These are phyloP conservation scores for Sanghuangporus weigelae DNA, from an alignment of 1,284 basidiomycete genomes.

Conservation along the genomic window DNA sequence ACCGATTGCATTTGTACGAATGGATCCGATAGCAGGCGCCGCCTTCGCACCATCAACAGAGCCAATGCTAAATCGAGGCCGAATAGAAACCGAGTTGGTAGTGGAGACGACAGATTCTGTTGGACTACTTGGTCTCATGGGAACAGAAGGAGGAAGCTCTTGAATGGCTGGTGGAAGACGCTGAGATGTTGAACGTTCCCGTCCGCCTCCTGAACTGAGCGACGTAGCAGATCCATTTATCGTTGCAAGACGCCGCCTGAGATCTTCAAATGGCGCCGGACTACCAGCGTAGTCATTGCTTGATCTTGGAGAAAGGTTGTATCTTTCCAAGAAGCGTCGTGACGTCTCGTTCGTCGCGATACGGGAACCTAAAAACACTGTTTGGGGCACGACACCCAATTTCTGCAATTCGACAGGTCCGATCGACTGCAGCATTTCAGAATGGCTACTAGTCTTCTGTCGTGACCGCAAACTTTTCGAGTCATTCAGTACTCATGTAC, in stretches of 20 bases:
- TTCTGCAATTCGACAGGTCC: slow-evolving; percentile 73
- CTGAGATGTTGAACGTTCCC: slow-evolving; percentile 33
- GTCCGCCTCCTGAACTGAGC: slow-evolving; percentile 40
- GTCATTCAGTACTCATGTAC: slow-evolving; percentile 7
- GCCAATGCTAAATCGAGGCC: slow-evolving; percentile 60
- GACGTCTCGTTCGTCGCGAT: slow-evolving; percentile 32
- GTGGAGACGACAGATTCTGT: slow-evolving; percentile 69
- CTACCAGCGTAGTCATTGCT: slow-evolving; percentile 38
- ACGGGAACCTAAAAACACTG: slow-evolving; percentile 80
- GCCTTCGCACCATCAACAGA: slow-evolving; percentile 73
- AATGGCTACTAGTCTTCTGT: slow-evolving; percentile 52
- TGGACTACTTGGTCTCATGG: slow-evolving; percentile 53
- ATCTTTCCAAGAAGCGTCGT: slow-evolving; percentile 25
- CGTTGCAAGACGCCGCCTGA: slow-evolving; percentile 62
- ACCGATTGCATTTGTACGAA: slow-evolving; percentile 71
- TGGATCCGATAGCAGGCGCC: slow-evolving; percentile 78
- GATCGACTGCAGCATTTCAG: slow-evolving; percentile 60
- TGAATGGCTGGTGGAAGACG: slow-evolving; percentile 29
- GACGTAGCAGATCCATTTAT: slow-evolving; percentile 68
- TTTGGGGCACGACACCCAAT: slow-evolving; percentile 89
- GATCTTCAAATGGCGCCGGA: slow-evolving; percentile 62
- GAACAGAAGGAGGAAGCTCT: slow-evolving; percentile 32
- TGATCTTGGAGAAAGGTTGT: slow-evolving; percentile 31
- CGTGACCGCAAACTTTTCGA: slow-evolving; percentile 56
- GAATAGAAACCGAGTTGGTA: slow-evolving; percentile 55